phyloP scores from a whole-genome alignment of 1,139 yeast genomes.

The Blastobotrys apis region DNA sequence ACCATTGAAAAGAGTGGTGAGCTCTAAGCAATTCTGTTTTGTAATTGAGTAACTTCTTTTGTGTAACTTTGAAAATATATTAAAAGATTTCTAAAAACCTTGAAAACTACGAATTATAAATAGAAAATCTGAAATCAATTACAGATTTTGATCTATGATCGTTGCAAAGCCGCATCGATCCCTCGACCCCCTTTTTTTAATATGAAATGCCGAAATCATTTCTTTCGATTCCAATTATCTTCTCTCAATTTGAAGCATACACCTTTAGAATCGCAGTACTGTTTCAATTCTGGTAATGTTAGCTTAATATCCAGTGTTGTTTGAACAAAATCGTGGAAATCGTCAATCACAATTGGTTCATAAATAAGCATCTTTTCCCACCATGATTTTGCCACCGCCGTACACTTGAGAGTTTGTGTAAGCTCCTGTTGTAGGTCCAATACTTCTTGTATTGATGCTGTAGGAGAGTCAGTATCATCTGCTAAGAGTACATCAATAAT shows the following conservation, averaged over 20 bases:
- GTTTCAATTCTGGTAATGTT: not conserved
- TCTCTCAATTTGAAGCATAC: conserved; percentile 9
- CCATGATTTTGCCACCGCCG: conserved; percentile 2
- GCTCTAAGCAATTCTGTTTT: conserved; percentile 19
- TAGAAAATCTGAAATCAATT: too few species aligned
- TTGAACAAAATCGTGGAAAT: conserved; percentile 3
- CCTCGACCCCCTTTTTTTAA: too few species aligned
- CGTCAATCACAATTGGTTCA: conserved; percentile 12
- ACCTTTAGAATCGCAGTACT: conserved; percentile 10
- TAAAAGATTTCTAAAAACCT: too few species aligned
- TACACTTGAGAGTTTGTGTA: not conserved
- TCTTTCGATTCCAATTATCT: not conserved
- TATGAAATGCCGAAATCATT: too few species aligned
- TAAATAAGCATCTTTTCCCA: conserved; percentile 12
- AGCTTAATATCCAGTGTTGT: not conserved
- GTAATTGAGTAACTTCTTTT: not conserved
- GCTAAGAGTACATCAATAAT: not conserved
- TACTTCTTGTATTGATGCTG: not conserved
- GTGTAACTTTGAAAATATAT: not conserved
- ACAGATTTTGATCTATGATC: too few species aligned
- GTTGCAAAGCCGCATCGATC: too few species aligned
- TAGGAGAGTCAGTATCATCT: not conserved
- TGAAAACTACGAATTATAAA: too few species aligned
- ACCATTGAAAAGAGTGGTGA: conserved; percentile 83
- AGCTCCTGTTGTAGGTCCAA: not conserved